phyloP scores from a whole-genome alignment of 2,329 filamentous ascomycete species.

The Hypoxylon sp. region DNA sequence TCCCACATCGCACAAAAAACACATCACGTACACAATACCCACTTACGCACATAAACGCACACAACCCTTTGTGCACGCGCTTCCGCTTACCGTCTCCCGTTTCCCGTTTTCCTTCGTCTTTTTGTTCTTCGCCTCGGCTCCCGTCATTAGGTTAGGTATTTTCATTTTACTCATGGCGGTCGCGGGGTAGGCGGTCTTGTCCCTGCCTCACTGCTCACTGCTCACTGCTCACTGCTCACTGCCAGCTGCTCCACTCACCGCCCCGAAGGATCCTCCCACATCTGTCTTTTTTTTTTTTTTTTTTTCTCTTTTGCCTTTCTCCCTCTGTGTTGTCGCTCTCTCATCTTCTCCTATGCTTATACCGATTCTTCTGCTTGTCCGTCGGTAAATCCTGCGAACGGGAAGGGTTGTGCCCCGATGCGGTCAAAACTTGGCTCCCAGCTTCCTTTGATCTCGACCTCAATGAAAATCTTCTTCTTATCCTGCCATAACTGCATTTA shows the following conservation, averaged over 20 bases:
- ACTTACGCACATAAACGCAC: constrained; percentile 24
- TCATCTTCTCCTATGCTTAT: constrained; percentile 6
- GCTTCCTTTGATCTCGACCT: constrained; percentile 13
- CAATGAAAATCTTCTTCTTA: constrained; percentile 16
- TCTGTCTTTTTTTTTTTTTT: neutral
- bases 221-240: no score
- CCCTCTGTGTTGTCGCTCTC: neutral
- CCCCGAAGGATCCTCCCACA: constrained; percentile 12
- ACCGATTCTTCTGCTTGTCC: constrained; percentile 2
- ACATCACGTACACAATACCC: constrained; percentile 13
- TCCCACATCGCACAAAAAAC: constrained; percentile 20
- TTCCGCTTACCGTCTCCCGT: constrained; percentile 10
- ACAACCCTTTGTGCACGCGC: constrained; percentile 30
- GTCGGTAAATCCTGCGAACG: constrained; percentile 8
- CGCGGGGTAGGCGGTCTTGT: constrained; percentile 38
- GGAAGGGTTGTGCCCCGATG: constrained; percentile 7
- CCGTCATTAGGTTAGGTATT: constrained; percentile 34
- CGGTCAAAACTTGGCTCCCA: constrained; percentile 3
- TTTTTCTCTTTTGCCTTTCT: constrained; percentile 1
- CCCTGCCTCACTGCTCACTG: constrained; percentile 35
- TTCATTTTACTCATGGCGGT: constrained; percentile 29
- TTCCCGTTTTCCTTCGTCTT: constrained; percentile 2
- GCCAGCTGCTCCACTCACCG: constrained; percentile 31
- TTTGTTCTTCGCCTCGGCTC: constrained; percentile 16
- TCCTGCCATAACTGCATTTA: constrained; percentile 15